phyloP scores from a whole-genome alignment of 2,329 filamentous ascomycete species.

The Cucurbitaria berberidis region DNA sequence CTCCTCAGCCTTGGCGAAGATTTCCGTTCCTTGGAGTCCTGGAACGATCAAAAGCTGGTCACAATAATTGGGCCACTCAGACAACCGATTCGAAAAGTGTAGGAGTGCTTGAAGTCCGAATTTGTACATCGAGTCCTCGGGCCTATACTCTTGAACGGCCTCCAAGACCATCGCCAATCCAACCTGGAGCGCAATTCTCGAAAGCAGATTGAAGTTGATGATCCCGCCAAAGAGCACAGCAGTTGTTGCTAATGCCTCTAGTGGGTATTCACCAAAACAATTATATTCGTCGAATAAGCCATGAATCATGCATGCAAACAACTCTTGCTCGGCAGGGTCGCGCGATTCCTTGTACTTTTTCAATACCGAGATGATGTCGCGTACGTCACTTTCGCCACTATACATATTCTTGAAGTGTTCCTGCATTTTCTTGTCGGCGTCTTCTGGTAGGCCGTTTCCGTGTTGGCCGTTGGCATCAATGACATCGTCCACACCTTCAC shows the following conservation, averaged over 20 bases:
- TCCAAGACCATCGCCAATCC: conserved; percentile 98
- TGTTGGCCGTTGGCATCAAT: conserved; percentile 84
- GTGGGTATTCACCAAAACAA: conserved; percentile 92
- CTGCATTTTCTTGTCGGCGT: conserved; percentile 91
- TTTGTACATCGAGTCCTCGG: conserved; percentile 93
- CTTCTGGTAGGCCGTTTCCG: conserved; percentile 78
- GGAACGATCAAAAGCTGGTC: conserved; percentile 82
- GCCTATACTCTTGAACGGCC: conserved; percentile 82
- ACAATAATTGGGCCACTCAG: conserved; percentile 96
- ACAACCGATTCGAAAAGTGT: conserved; percentile 80
- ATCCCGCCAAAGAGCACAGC: conserved; percentile 96
- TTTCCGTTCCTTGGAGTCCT: conserved; percentile 81
- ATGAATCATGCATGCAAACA: conserved; percentile 98
- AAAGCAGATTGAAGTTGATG: conserved; percentile 90
- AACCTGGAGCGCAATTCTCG: conserved; percentile 87
- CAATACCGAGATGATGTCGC: conserved; percentile 83
- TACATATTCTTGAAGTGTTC: conserved; percentile 99
- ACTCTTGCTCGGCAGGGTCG: conserved; percentile 84
- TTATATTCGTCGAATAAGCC: conserved; percentile 96
- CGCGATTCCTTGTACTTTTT: conserved; percentile 87
- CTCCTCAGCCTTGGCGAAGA: conserved; percentile 81
- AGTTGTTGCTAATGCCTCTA: conserved; percentile 94
- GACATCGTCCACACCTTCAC: conserved; percentile 87
- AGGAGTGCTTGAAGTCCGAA: conserved; percentile 95
- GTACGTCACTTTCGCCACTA: conserved; percentile 83